A percentile compares a stretch with the other conserved stretches of the same genome.
Evolutionary conservation across 2,329 filamentous ascomycete species (phyloP).

Genomic region (Ascosphaera apis): DNA sequence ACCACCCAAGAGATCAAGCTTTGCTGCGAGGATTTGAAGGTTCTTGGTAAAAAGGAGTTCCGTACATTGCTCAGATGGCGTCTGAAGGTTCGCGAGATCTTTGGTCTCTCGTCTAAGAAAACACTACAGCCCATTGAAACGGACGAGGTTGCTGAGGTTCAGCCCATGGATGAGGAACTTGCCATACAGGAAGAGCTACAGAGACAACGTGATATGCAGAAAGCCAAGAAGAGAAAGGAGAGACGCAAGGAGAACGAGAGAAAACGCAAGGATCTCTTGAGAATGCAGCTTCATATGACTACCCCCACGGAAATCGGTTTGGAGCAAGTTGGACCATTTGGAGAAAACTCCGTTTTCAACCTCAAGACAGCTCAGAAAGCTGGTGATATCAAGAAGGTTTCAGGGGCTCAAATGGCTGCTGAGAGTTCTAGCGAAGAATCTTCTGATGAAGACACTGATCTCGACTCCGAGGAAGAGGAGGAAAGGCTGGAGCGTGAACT

Average conservation of each 20-base stretch:
- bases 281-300: constrained; percentile 94
- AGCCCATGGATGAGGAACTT: constrained; percentile 85
- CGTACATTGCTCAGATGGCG: constrained; percentile 76
- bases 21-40: constrained; percentile 65
- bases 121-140: constrained; percentile 27
- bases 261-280: constrained; percentile 83
- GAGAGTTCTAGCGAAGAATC: constrained; percentile 37
- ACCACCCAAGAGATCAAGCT: constrained; percentile 61
- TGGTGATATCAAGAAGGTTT: constrained; percentile 43
- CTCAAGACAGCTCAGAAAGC: constrained; percentile 62
- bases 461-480: no score
- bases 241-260: constrained; percentile 73
- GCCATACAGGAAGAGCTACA: constrained; percentile 74
- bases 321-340: constrained; percentile 58
- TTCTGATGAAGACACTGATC: constrained; percentile 40
- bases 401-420: constrained; percentile 54
- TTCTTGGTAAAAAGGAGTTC: constrained; percentile 86
- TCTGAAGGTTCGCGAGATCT: constrained; percentile 68
- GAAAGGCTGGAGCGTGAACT: constrained; percentile 68
- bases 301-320: constrained; percentile 89
- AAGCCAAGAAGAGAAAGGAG: constrained; percentile 55
- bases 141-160: constrained; percentile 62
- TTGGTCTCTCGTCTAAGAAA: constrained; percentile 65
- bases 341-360: constrained; percentile 66
- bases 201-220: constrained; percentile 56